A percentile compares a stretch with the other conserved stretches of the same genome.
Conservation (phyloP, 129 eudicot genomes). For the Flaveria linearis region DNA sequence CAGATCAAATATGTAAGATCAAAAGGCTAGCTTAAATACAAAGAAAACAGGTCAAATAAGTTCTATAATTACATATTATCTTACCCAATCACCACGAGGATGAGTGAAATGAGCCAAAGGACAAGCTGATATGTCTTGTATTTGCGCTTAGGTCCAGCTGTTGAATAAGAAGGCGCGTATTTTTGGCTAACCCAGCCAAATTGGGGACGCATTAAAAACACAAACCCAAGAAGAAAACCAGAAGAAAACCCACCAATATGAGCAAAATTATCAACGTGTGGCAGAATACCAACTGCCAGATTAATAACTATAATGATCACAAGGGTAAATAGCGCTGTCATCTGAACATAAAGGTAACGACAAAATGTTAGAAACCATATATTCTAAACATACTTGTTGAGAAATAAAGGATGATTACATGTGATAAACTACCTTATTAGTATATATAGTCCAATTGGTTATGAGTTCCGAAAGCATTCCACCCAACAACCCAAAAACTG, state of each 20-base stretch:
- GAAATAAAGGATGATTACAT: background rate
- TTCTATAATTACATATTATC: background rate
- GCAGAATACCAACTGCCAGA: slow-evolving; percentile 81
- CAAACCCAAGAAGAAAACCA: slow-evolving; percentile 93
- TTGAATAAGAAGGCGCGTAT: slow-evolving; percentile 45
- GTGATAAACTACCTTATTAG: slow-evolving; percentile 64
- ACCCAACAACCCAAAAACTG: slow-evolving; percentile 86
- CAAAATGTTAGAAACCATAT: slow-evolving; percentile 8
- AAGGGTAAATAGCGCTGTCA: slow-evolving; percentile 66
- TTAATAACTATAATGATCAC: slow-evolving; percentile 71
- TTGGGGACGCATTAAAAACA: slow-evolving; percentile 81
- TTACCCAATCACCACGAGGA: slow-evolving; percentile 78
- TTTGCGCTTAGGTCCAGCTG: slow-evolving; percentile 51
- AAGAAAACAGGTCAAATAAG: background rate
- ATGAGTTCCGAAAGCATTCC: slow-evolving; percentile 93
- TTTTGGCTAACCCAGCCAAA: slow-evolving; percentile 81
- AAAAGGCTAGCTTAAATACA: background rate
- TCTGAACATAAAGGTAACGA: slow-evolving; percentile 36
- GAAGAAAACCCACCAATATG: slow-evolving; percentile 90
- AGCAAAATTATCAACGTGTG: slow-evolving; percentile 94
- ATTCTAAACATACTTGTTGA: background rate
- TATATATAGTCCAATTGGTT: slow-evolving; percentile 84
- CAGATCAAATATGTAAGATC: background rate
- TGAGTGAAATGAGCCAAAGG: slow-evolving; percentile 63
- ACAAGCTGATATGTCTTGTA: slow-evolving; percentile 66